phyloP scores from a whole-genome alignment of 129 eudicot genomes.

The Calendula officinalis region DNA sequence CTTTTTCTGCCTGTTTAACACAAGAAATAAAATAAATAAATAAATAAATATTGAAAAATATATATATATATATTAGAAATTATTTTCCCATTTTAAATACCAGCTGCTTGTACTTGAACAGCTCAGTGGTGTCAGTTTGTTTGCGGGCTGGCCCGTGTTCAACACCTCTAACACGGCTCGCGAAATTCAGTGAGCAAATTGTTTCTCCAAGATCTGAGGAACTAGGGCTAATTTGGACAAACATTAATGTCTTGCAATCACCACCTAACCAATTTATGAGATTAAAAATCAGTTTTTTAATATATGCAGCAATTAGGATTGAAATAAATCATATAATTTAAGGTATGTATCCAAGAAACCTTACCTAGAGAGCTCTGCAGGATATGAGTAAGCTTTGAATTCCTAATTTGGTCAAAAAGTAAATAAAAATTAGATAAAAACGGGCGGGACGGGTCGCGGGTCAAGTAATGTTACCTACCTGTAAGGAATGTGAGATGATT shows the following conservation, averaged over 20 bases:
- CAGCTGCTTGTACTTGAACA: slow-evolving; percentile 88
- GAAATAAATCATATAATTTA: not conserved
- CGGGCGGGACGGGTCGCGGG: not conserved
- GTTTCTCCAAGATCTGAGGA: slow-evolving; percentile 83
- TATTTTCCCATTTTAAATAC: slow-evolving; percentile 34
- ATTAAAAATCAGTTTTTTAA: slow-evolving; percentile 7
- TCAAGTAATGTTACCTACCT: slow-evolving; percentile 36
- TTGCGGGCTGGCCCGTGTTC: slow-evolving; percentile 95
- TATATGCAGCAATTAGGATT: not conserved
- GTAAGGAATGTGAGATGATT: slow-evolving; percentile 87
- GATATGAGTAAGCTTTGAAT: slow-evolving; percentile 94
- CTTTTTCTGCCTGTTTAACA: slow-evolving; percentile 69
- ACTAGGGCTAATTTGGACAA: slow-evolving; percentile 90
- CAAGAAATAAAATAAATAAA: not conserved
- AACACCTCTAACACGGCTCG: slow-evolving; percentile 92
- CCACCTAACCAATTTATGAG: slow-evolving; percentile 55
- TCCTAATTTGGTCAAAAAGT: slow-evolving; percentile 52
- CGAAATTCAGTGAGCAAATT: slow-evolving; percentile 89
- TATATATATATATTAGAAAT: not conserved
- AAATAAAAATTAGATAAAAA: slow-evolving; percentile 9
- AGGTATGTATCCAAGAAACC: slow-evolving; percentile 14
- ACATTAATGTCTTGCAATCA: slow-evolving; percentile 95
- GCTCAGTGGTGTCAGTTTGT: slow-evolving; percentile 73
- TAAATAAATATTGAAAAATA: not conserved
- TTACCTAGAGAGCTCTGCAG: slow-evolving; percentile 96